These are phyloP conservation scores for Monilinia fructicola DNA, from an alignment of 2,329 filamentous ascomycete species.

Conservation along the genomic window DNA sequence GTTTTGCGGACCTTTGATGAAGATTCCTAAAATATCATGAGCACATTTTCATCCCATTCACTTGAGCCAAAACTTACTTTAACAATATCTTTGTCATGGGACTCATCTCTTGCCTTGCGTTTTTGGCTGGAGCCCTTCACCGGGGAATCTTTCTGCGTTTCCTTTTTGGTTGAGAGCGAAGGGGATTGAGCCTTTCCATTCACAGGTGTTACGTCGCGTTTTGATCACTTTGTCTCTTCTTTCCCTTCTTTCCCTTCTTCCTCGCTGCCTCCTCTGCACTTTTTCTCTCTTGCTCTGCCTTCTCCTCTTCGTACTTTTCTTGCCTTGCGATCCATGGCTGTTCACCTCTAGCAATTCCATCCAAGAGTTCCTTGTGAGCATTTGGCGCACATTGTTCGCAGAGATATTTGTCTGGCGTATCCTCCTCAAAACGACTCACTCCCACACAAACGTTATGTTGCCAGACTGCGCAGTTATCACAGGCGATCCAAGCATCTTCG, in stretches of 20 bases:
- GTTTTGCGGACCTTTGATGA: constrained; percentile 55
- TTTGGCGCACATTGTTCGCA: constrained; percentile 88
- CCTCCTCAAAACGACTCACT: constrained; percentile 70
- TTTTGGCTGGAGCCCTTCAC: constrained; percentile 41
- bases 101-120: constrained; percentile 51
- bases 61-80: constrained; percentile 45
- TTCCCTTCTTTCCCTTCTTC: constrained; percentile 58
- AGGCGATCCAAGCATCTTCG: constrained; percentile 91
- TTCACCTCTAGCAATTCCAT: constrained; percentile 75
- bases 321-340: constrained; percentile 79
- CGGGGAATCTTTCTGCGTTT: constrained; percentile 15
- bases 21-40: constrained; percentile 42
- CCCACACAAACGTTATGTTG: constrained; percentile 97
- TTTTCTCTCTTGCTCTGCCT: constrained; percentile 57
- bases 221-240: constrained; percentile 65
- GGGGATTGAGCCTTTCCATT: constrained; percentile 39
- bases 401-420: constrained; percentile 81
- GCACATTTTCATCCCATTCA: constrained; percentile 10
- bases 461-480: constrained; percentile 90
- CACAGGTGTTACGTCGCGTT: constrained; percentile 46
- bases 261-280: constrained; percentile 42
- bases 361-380: constrained; percentile 74
- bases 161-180: constrained; percentile 41
- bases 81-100: constrained; percentile 49
- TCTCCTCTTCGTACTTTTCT: constrained; percentile 56